Conservation (phyloP, 257 asterid genomes). For the Solanum dulcamara region DNA sequence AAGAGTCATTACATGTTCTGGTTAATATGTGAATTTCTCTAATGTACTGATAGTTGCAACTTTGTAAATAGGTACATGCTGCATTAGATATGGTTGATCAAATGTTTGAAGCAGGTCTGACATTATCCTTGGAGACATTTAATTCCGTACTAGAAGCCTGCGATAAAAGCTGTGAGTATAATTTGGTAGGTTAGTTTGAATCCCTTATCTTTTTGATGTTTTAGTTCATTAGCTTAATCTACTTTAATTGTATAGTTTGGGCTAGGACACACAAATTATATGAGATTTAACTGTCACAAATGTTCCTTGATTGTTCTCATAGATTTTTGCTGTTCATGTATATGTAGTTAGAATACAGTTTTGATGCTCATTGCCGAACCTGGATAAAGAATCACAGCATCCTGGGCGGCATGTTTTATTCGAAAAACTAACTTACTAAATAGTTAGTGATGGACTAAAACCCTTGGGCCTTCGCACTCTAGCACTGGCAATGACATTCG, state of each 20-base stretch:
- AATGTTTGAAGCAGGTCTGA: conserved; percentile 39
- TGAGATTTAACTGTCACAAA: neutral
- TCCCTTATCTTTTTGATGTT: conserved; percentile 3
- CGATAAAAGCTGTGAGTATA: conserved; percentile 56
- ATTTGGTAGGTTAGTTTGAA: conserved; percentile 45
- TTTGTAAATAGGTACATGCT: conserved; percentile 49
- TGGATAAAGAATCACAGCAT: neutral
- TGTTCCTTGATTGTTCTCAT: neutral
- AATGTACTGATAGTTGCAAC: neutral
- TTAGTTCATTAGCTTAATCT: neutral
- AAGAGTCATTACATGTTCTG: neutral
- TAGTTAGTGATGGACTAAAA: neutral
- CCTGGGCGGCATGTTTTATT: neutral
- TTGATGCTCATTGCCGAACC: neutral
- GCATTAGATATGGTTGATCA: conserved; percentile 58
- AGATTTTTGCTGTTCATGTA: neutral
- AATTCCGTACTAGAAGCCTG: conserved; percentile 62
- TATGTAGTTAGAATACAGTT: neutral
- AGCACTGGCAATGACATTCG: neutral
- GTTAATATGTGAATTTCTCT: neutral
- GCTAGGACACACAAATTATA: neutral
- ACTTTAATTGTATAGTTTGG: neutral
- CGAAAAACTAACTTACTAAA: neutral
- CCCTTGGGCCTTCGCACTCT: neutral
- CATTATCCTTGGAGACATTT: conserved; percentile 36